Conservation (phyloP, 768 basidiomycete genomes). For the Asterophora lycoperdoides region DNA sequence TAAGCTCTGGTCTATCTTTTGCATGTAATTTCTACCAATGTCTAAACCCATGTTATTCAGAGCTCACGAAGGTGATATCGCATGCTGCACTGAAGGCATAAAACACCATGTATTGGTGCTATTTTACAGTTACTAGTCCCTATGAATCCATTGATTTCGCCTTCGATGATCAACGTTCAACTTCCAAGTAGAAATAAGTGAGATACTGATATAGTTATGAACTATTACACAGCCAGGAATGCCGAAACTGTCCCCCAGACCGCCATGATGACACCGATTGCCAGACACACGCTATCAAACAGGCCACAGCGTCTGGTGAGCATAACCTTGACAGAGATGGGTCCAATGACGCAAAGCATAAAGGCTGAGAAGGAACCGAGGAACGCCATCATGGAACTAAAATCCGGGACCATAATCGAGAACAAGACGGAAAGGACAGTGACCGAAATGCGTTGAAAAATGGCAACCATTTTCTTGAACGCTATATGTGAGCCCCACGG, state of each 20-base stretch:
- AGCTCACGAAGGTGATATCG: conserved; percentile 71
- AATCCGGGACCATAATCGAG: conserved; percentile 76
- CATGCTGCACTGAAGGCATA: conserved; percentile 58
- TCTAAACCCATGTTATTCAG: conserved; percentile 31
- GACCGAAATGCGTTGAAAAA: conserved; percentile 55
- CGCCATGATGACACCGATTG: conserved; percentile 58
- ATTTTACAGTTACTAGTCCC: background rate
- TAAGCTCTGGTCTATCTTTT: conserved; percentile 36
- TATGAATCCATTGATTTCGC: background rate
- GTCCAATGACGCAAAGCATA: conserved; percentile 71
- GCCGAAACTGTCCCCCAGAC: conserved; percentile 73
- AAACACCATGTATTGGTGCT: conserved; percentile 17
- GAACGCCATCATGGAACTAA: conserved; percentile 83
- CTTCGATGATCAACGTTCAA: too few species aligned
- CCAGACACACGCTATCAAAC: conserved; percentile 54
- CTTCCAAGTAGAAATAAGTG: too few species aligned
- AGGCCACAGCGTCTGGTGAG: conserved; percentile 45
- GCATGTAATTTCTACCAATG: background rate
- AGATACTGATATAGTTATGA: background rate
- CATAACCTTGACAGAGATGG: conserved; percentile 65
- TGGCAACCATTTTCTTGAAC: conserved; percentile 38
- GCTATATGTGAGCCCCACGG: conserved; percentile 24
- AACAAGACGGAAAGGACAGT: conserved; percentile 58
- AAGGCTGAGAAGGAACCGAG: conserved; percentile 86
- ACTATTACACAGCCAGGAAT: conserved; percentile 36